Evolutionary conservation across 257 asterid genomes (phyloP), one percentile per base, ranked within the genome.

Genomic region (Scutellaria galericulata): DNA sequence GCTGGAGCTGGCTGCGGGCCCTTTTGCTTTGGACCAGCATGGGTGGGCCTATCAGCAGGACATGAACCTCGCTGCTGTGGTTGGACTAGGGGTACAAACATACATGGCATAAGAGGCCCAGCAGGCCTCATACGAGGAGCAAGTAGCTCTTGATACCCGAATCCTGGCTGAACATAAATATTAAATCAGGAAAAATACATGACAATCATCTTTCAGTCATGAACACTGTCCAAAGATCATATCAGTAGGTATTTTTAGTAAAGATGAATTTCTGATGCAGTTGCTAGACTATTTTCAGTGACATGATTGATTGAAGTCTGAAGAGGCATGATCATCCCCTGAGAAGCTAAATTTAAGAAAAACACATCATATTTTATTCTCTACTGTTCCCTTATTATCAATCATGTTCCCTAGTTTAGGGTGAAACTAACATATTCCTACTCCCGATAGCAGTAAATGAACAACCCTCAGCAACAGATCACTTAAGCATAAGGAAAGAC

Each of bases 131-230:
- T 84, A 37, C 92, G 88, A 24, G 92, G 96, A 61, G 89, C 86
- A 50, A 89, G 95, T 64, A 87, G 96, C 88, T 91, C 95, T 68
- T 86, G 95, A 79, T 89, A 89, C 31, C 96, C 92, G 70, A 85
- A 89, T 51, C 95, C 92, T 80, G 96, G 86, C 95, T 87, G 85
- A n/a, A 57, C 72, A 61, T 40, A 66, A 65, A 57, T 41, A 44
- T 66, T 18, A 63, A 70, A 12, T 74, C 63, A 71, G 18, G 68
- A 70, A 47, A 75, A 54, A 66, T 20, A 53, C 42, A 48, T 58
- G 42, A 64, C 7, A 56, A 62, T 40, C 55, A 47, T 59, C 27
- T 46, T 41, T 77, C 7, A 5, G 47, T 62, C 61, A 37, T 10
- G 14, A 31, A 54, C 3, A 39, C 7, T 22, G 45, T 18, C 72